These are phyloP conservation scores for Alternaria sp. DNA, from an alignment of 2,329 filamentous ascomycete genomes.

Conservation along the genomic window DNA sequence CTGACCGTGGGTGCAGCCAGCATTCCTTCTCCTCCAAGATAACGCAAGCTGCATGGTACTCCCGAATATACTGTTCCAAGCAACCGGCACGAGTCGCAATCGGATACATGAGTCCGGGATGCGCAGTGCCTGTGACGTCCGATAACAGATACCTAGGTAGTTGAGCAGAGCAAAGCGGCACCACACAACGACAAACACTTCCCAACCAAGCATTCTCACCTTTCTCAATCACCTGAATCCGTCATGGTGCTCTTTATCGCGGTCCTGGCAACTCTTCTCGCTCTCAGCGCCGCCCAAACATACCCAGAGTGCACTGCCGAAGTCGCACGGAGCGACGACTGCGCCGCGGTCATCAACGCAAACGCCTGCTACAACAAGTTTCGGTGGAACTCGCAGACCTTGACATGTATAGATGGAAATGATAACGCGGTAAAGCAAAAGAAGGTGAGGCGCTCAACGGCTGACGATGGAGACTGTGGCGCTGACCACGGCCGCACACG, in stretches of 20 bases:
- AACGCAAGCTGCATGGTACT: neutral
- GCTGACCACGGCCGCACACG: neutral
- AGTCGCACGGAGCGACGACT: conserved; percentile 34
- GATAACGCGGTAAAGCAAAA: conserved; percentile 27
- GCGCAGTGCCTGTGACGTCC: neutral
- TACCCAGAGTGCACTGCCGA: conserved; percentile 32
- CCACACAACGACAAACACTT: neutral
- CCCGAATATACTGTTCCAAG: neutral
- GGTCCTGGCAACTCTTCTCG: conserved; percentile 16
- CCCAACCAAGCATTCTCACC: no score
- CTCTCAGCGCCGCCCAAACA: conserved; percentile 20
- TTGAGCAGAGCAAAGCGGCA: neutral
- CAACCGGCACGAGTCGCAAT: neutral
- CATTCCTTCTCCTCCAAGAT: neutral
- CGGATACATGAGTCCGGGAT: neutral
- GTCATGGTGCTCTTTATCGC: conserved; percentile 23
- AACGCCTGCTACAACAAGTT: conserved; percentile 43
- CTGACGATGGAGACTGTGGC: neutral
- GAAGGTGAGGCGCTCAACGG: conserved; percentile 23
- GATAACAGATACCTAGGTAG: neutral
- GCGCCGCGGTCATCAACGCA: conserved; percentile 39
- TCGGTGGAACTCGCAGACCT: conserved; percentile 30
- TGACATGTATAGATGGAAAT: conserved; percentile 36
- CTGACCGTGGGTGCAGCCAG: neutral
- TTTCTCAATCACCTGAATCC: neutral